Base-by-base conservation (phyloP, 495 filamentous ascomycete genomes). In the Neurospora sp. region DNA sequence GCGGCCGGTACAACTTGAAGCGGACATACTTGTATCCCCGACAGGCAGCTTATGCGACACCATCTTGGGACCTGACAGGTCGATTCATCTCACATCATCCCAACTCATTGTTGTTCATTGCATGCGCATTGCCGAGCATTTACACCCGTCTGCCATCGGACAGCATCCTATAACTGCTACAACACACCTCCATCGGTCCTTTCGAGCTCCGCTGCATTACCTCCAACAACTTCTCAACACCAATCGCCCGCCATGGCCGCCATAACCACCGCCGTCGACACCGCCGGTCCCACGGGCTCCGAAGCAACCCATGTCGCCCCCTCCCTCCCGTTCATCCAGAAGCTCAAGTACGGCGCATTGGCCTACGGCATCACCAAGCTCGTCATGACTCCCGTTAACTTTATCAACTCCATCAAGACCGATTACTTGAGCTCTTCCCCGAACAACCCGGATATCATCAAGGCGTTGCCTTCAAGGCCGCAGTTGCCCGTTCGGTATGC, bases 361-460 rank as follows among this genome's bases (percentile, higher is more conserved):
- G 54, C 54, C 11, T 62, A 62, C 54, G 54, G 23, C 12, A 62
- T 62, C 54, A 62, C 54, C 12, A 62, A 62, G 12, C 54, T 62
- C 23, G 6, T 62, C 23, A 62, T 31, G 54, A 9, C n/a, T 16
- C n/a, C 38, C 12, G 7, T 12, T 0, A 48, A 69, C 69, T 7
- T 42, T 14, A 20, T 44, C 35, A 70, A 2, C 44, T 20, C 16
- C 41, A 75, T 37, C 71, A 90, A 89, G 87, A 83, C 85, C 74
- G 54, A 62, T 2, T 62, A 62, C 54, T 31, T 62, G 11, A 23
- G 54, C 23, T 16, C 5, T 16, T 62, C 54, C 20, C 54, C 70
- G 20, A 72, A 39, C 40, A 62, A 72, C 4, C 77, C 78, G 2
- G 76, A 76, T 37, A 11, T 75, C 16, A 48, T 77, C 75, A 80